A percentile compares a stretch with the other conserved stretches of the same genome.
Conservation (phyloP, 257 asterid genomes). For the Solanum chilense region DNA sequence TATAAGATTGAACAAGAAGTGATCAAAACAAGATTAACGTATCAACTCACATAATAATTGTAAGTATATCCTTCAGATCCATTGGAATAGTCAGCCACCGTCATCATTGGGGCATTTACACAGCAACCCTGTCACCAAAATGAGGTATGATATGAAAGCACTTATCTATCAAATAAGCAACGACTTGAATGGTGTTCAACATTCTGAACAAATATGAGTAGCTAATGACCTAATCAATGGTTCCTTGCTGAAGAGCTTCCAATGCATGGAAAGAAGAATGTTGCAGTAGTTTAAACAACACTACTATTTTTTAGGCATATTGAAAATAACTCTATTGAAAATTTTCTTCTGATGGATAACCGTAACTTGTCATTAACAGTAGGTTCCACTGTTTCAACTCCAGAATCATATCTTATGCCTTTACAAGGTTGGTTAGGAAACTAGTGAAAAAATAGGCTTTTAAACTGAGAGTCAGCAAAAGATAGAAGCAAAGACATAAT, state of each 20-base stretch:
- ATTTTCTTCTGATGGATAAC: not conserved
- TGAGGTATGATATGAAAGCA: not conserved
- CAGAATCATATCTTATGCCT: not conserved
- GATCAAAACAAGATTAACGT: not conserved
- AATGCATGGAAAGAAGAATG: not conserved
- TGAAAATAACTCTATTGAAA: not conserved
- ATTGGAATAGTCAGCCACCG: constrained; percentile 92
- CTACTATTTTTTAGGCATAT: not conserved
- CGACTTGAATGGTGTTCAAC: not conserved
- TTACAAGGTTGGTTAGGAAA: not conserved
- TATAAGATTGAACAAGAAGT: not conserved
- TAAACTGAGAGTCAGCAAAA: not conserved
- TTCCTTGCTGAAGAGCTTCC: not conserved
- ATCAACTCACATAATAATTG: constrained; percentile 62
- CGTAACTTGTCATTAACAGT: not conserved
- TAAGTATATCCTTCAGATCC: constrained; percentile 93
- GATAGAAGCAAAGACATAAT: not conserved
- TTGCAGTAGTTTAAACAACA: not conserved
- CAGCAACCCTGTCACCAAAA: constrained; percentile 61
- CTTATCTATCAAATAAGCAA: not conserved
- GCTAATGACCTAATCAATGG: not conserved
- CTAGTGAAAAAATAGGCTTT: not conserved
- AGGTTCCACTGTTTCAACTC: not conserved
- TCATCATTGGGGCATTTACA: constrained; percentile 98
- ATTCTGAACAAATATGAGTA: not conserved